Evolutionary conservation across 1,284 basidiomycete genomes (phyloP).

Genomic region (Sparassis latifolia): DNA sequence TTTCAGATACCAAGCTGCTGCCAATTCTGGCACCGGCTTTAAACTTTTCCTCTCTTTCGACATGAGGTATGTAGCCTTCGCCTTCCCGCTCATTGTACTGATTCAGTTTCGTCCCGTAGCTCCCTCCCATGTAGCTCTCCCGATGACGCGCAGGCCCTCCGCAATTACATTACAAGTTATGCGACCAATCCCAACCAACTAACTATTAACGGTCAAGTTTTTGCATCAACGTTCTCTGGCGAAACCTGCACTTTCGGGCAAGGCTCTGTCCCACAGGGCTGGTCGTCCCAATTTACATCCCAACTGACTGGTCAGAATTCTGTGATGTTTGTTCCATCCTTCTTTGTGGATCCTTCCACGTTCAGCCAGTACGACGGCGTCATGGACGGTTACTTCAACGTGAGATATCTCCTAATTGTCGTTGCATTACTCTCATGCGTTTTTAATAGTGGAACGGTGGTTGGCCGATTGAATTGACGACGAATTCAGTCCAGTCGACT

Average conservation of each 20-base stretch:
- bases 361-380: constrained; percentile 42
- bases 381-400: constrained; percentile 59
- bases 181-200: constrained; percentile 61
- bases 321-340: constrained; percentile 60
- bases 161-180: constrained; percentile 52
- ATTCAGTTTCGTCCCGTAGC: constrained; percentile 24
- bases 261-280: constrained; percentile 41
- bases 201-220: constrained; percentile 46
- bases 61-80: constrained; percentile 49
- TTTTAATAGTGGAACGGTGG: constrained; percentile 53
- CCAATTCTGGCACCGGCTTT: constrained; percentile 50
- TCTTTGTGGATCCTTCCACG: constrained; percentile 51
- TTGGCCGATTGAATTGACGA: constrained; percentile 44
- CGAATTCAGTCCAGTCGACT: not conserved
- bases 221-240: constrained; percentile 80
- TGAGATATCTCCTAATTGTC: constrained; percentile 22
- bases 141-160: constrained; percentile 49
- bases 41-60: constrained; percentile 79
- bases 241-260: constrained; percentile 69
- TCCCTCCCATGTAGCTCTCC: constrained; percentile 50
- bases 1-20: constrained; percentile 47
- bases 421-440: not conserved
- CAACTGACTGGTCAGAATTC: constrained; percentile 40
- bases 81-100: not conserved
- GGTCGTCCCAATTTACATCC: constrained; percentile 50